These are phyloP conservation scores for Musa troglodytarum DNA, from an alignment of 176 grass and related monocot species.

Conservation along the genomic window DNA sequence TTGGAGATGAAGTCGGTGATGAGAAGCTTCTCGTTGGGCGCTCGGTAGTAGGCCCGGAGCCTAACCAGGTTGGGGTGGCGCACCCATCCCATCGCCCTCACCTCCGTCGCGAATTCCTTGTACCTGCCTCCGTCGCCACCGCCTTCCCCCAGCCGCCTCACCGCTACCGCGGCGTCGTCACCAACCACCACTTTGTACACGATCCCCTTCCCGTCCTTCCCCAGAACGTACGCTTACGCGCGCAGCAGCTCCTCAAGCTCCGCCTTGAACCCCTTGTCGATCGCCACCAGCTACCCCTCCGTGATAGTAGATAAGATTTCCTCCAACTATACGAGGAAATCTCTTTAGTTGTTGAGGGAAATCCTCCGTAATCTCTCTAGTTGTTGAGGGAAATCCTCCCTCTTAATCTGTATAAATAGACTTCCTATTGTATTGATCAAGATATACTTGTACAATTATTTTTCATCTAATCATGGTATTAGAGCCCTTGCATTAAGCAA, in stretches of 20 bases:
- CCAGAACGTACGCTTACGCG: conserved; percentile 84
- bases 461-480: no score
- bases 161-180: conserved; percentile 67
- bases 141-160: conserved; percentile 60
- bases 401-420: no score
- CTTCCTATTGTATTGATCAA: no score
- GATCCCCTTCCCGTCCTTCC: conserved; percentile 54
- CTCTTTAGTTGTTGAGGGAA: no score
- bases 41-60: conserved; percentile 75
- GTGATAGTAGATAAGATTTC: no score
- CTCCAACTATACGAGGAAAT: no score
- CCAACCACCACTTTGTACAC: conserved; percentile 80
- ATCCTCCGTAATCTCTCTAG: no score
- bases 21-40: conserved; percentile 86
- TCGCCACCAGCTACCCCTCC: conserved; percentile 13
- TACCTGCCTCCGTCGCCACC: conserved; percentile 51
- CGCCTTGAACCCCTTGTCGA: conserved; percentile 26
- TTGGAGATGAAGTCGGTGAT: conserved; percentile 82
- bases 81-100: conserved; percentile 44
- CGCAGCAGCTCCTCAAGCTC: conserved; percentile 79
- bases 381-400: no score
- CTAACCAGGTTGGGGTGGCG: conserved; percentile 63
- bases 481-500: no score
- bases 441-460: no score
- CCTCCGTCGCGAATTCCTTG: conserved; percentile 57